Percentiles rank a stretch among this genome's conserved stretches.
Evolutionary conservation across 2,329 filamentous ascomycete species (phyloP).

Genomic region (Hymenoscyphus fructigenus): DNA sequence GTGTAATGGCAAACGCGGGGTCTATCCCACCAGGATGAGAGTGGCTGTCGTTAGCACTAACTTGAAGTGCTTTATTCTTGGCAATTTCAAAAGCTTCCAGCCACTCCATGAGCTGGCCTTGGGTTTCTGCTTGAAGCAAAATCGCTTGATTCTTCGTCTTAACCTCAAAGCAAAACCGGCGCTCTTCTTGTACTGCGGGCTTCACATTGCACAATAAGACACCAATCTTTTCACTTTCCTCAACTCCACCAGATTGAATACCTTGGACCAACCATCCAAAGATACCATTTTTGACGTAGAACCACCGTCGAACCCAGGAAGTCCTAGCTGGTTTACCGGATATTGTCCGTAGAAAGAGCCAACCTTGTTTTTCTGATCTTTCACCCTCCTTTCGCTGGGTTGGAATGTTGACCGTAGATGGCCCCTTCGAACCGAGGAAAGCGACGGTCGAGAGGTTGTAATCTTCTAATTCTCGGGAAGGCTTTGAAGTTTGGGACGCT

Average conservation of each 20-base stretch:
- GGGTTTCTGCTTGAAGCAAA: slow-evolving; percentile 88
- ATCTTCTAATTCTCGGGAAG: slow-evolving; percentile 88
- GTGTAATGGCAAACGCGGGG: slow-evolving; percentile 88
- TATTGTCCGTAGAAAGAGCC: slow-evolving; percentile 80
- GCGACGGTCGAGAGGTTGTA: slow-evolving; percentile 89
- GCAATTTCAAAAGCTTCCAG: slow-evolving; percentile 89
- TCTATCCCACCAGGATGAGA: slow-evolving; percentile 52
- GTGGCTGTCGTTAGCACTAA: slow-evolving; percentile 49
- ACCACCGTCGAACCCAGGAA: slow-evolving; percentile 91
- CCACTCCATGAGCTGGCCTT: slow-evolving; percentile 91
- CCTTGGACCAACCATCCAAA: slow-evolving; percentile 93
- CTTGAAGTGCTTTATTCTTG: slow-evolving; percentile 88
- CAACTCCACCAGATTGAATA: slow-evolving; percentile 74
- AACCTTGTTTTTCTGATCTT: slow-evolving; percentile 79
- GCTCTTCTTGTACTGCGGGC: slow-evolving; percentile 86
- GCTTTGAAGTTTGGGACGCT: slow-evolving; percentile 68
- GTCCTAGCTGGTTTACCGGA: slow-evolving; percentile 87
- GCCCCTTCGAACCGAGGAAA: slow-evolving; percentile 70
- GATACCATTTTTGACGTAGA: slow-evolving; percentile 91
- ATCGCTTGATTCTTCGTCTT: slow-evolving; percentile 95
- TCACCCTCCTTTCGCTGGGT: slow-evolving; percentile 53
- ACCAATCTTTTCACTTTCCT: slow-evolving; percentile 95
- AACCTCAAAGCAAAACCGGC: slow-evolving; percentile 95
- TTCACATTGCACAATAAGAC: slow-evolving; percentile 91
- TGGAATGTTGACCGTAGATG: slow-evolving; percentile 51